Evolutionary conservation across 345 rosid species (phyloP).

Genomic region (Eutrema heterophyllum): DNA sequence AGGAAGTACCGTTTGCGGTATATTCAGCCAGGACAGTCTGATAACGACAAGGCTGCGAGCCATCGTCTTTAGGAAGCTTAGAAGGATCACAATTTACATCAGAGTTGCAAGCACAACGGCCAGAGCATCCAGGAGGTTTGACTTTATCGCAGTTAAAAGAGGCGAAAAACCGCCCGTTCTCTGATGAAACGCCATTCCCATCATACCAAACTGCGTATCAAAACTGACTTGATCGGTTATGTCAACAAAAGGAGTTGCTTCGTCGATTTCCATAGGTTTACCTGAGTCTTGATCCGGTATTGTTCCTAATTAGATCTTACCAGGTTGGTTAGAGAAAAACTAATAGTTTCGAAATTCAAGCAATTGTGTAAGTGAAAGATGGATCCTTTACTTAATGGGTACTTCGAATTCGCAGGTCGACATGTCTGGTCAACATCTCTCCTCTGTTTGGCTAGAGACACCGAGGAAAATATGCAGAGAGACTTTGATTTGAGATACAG

Average conservation of each 20-base stretch:
- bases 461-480: too few relatives aligned
- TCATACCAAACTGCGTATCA: conserved; percentile 60
- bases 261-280: conserved; percentile 46
- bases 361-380: too few relatives aligned
- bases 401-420: too few relatives aligned
- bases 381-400: too few relatives aligned
- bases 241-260: conserved; percentile 71
- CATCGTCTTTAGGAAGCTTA: conserved; percentile 52
- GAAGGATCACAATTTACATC: conserved; percentile 87
- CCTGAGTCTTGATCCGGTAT: conserved; percentile 74
- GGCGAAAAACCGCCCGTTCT: conserved; percentile 76
- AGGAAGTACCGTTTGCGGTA: conserved; percentile 51
- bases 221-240: conserved; percentile 69
- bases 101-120: conserved; percentile 81
- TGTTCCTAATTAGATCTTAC: conserved; percentile 71
- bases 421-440: too few relatives aligned
- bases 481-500: too few relatives aligned
- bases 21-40: conserved; percentile 75
- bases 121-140: conserved; percentile 61
- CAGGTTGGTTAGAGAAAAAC: conserved; percentile 68
- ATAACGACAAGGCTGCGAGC: conserved; percentile 70
- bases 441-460: too few relatives aligned
- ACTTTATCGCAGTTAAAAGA: conserved; percentile 83
- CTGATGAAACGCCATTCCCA: conserved; percentile 85
- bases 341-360: too few relatives aligned